Conservation (phyloP, 768 basidiomycete species). For the Pulveroboletus frians region DNA sequence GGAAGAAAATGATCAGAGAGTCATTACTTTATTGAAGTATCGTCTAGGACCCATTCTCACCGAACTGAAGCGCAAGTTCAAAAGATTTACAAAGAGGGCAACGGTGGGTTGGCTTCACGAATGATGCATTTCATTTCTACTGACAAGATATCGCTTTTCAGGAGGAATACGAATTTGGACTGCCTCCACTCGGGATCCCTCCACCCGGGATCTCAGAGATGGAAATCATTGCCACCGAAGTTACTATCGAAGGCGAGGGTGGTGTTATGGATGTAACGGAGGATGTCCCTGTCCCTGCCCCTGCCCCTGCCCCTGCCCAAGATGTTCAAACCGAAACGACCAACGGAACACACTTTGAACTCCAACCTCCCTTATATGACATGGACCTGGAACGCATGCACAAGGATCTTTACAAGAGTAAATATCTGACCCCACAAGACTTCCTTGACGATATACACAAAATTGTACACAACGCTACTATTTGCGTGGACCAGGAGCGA, state of each 20-base stretch:
- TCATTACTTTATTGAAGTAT: conserved; percentile 78
- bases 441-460: conserved; percentile 81
- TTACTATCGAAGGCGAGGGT: conserved; percentile 36
- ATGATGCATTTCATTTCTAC: background rate
- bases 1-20: conserved; percentile 72
- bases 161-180: conserved; percentile 71
- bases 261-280: conserved; percentile 42
- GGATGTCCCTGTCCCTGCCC: conserved; percentile 18
- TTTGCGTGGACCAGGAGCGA: conserved; percentile 53
- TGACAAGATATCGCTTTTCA: conserved; percentile 27
- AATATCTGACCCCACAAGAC: conserved; percentile 82
- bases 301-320: conserved; percentile 10
- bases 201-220: conserved; percentile 23
- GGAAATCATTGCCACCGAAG: conserved; percentile 34
- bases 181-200: conserved; percentile 27
- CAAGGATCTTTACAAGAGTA: conserved; percentile 71
- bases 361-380: conserved; percentile 58
- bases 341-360: conserved; percentile 33
- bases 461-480: conserved; percentile 71
- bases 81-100: conserved; percentile 80
- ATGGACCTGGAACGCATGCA: conserved; percentile 95
- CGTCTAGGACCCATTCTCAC: conserved; percentile 86
- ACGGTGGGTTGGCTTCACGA: conserved; percentile 43
- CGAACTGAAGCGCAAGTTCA: conserved; percentile 89
- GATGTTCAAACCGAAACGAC: conserved; percentile 32